phyloP scores from a whole-genome alignment of 805 yeast genomes.

The Pichia paraexigua region DNA sequence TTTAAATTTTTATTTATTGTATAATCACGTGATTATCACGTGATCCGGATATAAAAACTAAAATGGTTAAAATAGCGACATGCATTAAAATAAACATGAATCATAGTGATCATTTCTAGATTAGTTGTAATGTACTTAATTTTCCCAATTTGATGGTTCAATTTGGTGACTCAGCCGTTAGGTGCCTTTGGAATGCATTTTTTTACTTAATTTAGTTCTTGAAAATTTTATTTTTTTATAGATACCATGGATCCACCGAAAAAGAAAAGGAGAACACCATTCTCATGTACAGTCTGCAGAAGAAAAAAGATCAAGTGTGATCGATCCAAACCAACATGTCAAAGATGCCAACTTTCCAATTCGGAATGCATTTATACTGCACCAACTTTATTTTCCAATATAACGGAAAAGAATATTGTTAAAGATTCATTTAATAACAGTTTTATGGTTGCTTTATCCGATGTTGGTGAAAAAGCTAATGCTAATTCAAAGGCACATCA shows the following conservation, averaged over 20 bases:
- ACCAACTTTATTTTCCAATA: constrained; percentile 11
- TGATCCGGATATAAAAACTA: neutral
- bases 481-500: neutral
- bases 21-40: neutral
- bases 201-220: too few species aligned
- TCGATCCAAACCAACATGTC: constrained; percentile 17
- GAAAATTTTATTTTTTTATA: neutral
- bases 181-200: neutral
- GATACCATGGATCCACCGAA: constrained; percentile 4
- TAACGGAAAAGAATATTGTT: neutral
- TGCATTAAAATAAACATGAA: neutral
- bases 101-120: too few species aligned
- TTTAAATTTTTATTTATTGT: too few species aligned
- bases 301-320: constrained; percentile 21
- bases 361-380: constrained; percentile 14
- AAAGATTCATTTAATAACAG: neutral
- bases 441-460: neutral
- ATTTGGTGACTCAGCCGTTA: neutral
- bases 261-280: constrained; percentile 18
- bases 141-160: too few species aligned
- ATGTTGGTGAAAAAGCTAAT: neutral
- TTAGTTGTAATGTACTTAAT: too few species aligned
- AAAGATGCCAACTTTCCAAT: constrained; percentile 12
- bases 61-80: neutral
- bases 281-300: constrained; percentile 19